Base-by-base conservation (phyloP, 805 yeast genomes). In the Candida wancherniae region DNA sequence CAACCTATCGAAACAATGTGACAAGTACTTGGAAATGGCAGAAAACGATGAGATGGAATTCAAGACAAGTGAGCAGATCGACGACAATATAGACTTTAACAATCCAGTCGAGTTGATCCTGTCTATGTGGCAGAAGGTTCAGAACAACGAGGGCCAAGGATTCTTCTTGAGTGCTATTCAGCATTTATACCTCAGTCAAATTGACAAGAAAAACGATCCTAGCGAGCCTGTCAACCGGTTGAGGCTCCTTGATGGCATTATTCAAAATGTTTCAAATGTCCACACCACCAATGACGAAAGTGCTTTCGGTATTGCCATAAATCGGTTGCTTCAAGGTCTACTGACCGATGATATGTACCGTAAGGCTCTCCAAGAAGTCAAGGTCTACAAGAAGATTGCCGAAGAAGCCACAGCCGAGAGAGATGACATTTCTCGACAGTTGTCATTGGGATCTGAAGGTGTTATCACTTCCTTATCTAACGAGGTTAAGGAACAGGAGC, bases 331-430 rank as follows among this genome's bases (percentile, higher is more conserved):
- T 36, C 78, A 85, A 24, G 71, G 83, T 16, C 67, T 88, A 49
- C 78, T 79, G 44, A 84, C 95, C 0, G 96, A 90, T 53, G 94
- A 85, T 32, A 79, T 80, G 58, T 94, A 94, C 9, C 67, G 77
- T 31, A 69, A 82, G 37, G 94, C 95, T 4, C 36, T 58, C 24
- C 55, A 50, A 14, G 55, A 48, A 27, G 43, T 39, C 18, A 46
- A 44, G 19, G 30, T 27, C 16, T 47, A 36, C 25, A 45, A 47
- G 42, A 44, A 44, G 34, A 33, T 49, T 19, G 57, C 58, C 3
- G 55, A 47, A 16, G 57, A 53, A 26, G 57, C 58, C 13, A 40
- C 53, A 10, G 50, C 56, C 4, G 53, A 51, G 25, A 56, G 77
- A 36, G 76, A 74, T 51, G 77, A 73, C 19, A 65, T 85, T 63